Base-by-base conservation (phyloP, 331 rosid species). In the Spiraea crenata region DNA sequence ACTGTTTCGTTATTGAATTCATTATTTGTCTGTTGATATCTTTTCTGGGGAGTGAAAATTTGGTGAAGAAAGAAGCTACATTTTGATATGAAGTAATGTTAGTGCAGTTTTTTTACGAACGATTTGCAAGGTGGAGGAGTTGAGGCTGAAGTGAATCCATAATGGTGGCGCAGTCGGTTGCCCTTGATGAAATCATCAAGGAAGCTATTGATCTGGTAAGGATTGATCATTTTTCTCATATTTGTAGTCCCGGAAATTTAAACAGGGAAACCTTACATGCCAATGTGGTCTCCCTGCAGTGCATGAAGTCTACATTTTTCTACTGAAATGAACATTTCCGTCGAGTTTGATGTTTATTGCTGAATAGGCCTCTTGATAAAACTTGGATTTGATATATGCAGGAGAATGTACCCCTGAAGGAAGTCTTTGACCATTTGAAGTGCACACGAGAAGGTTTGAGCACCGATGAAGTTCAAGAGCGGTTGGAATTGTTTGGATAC, bases 321-420 rank as follows among this genome's bases (percentile, higher is more conserved):
- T 25, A 1, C 31, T 25, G 31, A n/a, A n/a, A 25, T 25, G 31
- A 25, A 25, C n/a, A 49, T 49, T 49, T 4, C 54, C 15, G 19
- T 14, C 4, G 5, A 40, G 1, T 39, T 62, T 19, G 11, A 16
- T 42, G 8, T 13, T 39, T 41, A 1, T 15, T 11, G 2, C 58
- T 48, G 7, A 49, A 15, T 34, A 31, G 19, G 31, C 31, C 6
- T 34, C 9, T 37, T 20, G 31, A 12, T 67, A 35, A 39, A 35
- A 76, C 20, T 35, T 44, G 44, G 50, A 49, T 16, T 19, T 76
- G 20, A 16, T 25, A 50, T 59, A 44, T 69, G 84, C 73, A 84
- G 96, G 96, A 90, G 76, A 85, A 82, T 75, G 78, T 84, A 51
- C 83, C 93, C n/a, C 40, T 85, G 59, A 85, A 80, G 61, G 96